A percentile compares a stretch with the other conserved stretches of the same genome.
Evolutionary conservation across 768 basidiomycete species (phyloP).

Genomic region (Russula compacta): DNA sequence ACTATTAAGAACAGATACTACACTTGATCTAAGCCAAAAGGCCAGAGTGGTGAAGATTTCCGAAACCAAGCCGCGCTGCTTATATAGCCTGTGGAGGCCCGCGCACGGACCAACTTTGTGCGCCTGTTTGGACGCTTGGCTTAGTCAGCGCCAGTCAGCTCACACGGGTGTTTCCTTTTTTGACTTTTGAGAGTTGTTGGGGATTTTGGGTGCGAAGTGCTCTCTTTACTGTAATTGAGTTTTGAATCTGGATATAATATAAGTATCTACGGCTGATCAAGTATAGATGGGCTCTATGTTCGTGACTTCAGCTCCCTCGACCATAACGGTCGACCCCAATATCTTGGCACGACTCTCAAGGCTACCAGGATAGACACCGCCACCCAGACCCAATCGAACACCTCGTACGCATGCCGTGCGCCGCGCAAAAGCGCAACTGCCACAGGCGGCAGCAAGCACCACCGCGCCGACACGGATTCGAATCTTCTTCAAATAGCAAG

Average conservation of each 20-base stretch:
- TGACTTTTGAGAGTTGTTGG: no score
- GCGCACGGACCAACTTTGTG: not conserved
- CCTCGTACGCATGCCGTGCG: slow-evolving; percentile 52
- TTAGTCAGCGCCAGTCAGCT: not conserved
- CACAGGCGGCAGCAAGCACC: slow-evolving; percentile 45
- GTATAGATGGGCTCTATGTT: not conserved
- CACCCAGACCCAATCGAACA: slow-evolving; percentile 54
- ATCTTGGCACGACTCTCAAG: slow-evolving; percentile 33
- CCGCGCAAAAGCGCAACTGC: slow-evolving; percentile 54
- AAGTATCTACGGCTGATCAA: not conserved
- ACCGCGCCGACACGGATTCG: slow-evolving; percentile 36
- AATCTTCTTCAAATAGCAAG: not conserved
- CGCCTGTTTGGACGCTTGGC: not conserved
- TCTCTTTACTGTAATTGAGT: no score
- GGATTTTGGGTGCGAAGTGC: no score
- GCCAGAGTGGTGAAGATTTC: slow-evolving; percentile 68
- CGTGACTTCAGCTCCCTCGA: not conserved
- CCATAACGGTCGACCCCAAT: slow-evolving; percentile 17
- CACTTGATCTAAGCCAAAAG: slow-evolving; percentile 98
- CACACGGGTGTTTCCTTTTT: no score
- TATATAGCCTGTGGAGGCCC: not conserved
- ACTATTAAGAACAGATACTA: slow-evolving; percentile 93
- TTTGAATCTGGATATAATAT: no score
- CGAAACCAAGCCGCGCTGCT: not conserved
- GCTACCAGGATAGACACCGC: slow-evolving; percentile 38